Percentiles rank a stretch among this genome's conserved stretches.
Evolutionary conservation across 108 stramenopile genomes (phyloP).

Genomic region (Skeletonema grethae): DNA sequence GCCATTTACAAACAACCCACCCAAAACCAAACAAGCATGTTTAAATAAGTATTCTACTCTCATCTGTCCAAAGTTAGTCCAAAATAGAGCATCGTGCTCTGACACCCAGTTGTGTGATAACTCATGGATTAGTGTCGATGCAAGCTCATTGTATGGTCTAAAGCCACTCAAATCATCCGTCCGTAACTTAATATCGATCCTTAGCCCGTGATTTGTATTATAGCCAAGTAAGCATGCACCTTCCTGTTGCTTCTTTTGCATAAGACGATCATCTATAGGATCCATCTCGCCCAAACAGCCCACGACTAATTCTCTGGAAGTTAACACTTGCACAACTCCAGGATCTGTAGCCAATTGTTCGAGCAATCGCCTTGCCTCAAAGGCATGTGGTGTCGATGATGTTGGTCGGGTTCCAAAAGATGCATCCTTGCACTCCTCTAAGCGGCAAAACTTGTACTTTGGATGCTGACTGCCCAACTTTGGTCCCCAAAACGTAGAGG

Average conservation of each 20-base stretch:
- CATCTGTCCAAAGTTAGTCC: constrained; percentile 82
- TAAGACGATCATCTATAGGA: constrained; percentile 79
- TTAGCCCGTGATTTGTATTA: constrained; percentile 74
- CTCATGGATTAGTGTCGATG: constrained; percentile 75
- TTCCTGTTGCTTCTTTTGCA: constrained; percentile 60
- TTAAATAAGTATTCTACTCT: constrained; percentile 67
- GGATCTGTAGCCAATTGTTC: constrained; percentile 71
- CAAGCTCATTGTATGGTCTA: constrained; percentile 66
- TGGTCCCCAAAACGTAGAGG: constrained; percentile 30
- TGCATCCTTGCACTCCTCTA: constrained; percentile 63
- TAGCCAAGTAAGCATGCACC: constrained; percentile 78
- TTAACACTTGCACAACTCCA: constrained; percentile 63
- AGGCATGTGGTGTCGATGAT: constrained; percentile 65
- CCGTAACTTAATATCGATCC: constrained; percentile 74
- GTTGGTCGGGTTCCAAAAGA: constrained; percentile 64
- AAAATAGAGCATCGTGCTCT: constrained; percentile 79
- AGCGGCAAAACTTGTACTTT: constrained; percentile 64
- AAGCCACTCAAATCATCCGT: constrained; percentile 65
- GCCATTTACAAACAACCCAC: constrained; percentile 55
- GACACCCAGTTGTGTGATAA: constrained; percentile 83
- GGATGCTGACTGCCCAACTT: constrained; percentile 15
- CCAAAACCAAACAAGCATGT: constrained; percentile 44
- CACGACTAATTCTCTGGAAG: constrained; percentile 70
- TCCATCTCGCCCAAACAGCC: constrained; percentile 83
- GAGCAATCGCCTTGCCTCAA: constrained; percentile 64